phyloP scores from a whole-genome alignment of 2,329 filamentous ascomycete genomes.

The Cytospora paraplurivora region DNA sequence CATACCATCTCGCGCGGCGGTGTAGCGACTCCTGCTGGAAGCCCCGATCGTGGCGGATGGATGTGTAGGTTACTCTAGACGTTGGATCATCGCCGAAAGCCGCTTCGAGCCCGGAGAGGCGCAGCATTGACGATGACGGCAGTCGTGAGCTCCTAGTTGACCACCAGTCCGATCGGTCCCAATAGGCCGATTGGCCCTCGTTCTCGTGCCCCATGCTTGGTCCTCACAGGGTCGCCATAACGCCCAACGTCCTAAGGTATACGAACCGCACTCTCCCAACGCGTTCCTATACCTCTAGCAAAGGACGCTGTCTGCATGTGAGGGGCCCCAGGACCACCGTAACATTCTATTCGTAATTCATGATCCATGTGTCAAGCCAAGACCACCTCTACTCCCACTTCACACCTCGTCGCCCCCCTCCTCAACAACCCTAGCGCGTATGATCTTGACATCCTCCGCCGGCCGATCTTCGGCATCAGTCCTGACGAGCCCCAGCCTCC shows the following conservation, averaged over 20 bases:
- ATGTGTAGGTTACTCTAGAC: neutral
- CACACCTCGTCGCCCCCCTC: conserved; percentile 49
- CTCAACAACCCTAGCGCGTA: conserved; percentile 66
- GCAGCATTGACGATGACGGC: neutral
- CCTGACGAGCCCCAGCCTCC: conserved; percentile 85
- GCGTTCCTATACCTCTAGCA: neutral
- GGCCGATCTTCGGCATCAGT: conserved; percentile 82
- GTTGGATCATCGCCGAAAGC: neutral
- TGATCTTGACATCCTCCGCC: conserved; percentile 77
- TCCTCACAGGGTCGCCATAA: neutral
- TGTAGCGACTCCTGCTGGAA: neutral
- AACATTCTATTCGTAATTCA: neutral
- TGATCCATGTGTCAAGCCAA: neutral
- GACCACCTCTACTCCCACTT: neutral
- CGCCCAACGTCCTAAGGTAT: neutral
- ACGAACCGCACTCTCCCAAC: neutral
- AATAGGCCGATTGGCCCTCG: neutral
- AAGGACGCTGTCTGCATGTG: neutral
- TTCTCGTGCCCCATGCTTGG: neutral
- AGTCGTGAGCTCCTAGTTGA: neutral
- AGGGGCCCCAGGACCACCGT: neutral
- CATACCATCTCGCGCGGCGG: neutral
- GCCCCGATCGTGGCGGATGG: neutral
- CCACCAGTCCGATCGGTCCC: neutral
- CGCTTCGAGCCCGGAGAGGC: neutral